A percentile compares a stretch with the other conserved stretches of the same genome.
Conservation (phyloP, 495 filamentous ascomycete genomes). For the Neurospora sp. region DNA sequence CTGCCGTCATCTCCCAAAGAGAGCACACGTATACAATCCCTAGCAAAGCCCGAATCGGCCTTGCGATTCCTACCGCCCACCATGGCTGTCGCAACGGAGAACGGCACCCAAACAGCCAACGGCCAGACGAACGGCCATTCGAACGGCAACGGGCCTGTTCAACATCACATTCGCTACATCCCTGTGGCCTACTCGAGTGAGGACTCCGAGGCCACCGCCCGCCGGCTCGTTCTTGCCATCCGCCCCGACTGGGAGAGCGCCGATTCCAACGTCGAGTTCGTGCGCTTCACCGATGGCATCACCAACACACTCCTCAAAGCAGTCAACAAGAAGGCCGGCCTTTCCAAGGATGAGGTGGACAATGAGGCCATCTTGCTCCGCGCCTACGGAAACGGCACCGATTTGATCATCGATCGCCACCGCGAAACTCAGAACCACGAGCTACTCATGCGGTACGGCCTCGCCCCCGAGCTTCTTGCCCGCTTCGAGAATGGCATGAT, state of each 20-base stretch:
- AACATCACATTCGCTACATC: constrained; percentile 42
- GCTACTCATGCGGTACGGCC: constrained; percentile 62
- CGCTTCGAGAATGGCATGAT: constrained; percentile 94
- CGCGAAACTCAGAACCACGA: constrained; percentile 60
- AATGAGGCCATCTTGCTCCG: constrained; percentile 80
- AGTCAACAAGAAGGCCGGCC: constrained; percentile 67
- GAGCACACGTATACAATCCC: background rate
- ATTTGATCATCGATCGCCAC: constrained; percentile 92
- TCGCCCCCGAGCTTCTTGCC: constrained; percentile 80
- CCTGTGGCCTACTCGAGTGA: constrained; percentile 65
- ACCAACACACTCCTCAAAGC: constrained; percentile 93
- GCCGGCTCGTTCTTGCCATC: constrained; percentile 67
- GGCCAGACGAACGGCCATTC: constrained; percentile 11
- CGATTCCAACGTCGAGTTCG: constrained; percentile 72
- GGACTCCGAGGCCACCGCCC: constrained; percentile 65
- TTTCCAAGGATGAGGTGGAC: constrained; percentile 69
- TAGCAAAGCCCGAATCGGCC: background rate
- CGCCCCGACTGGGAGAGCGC: constrained; percentile 72
- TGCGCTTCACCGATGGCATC: constrained; percentile 93
- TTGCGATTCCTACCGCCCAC: background rate
- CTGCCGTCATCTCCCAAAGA: background rate
- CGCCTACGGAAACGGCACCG: constrained; percentile 90
- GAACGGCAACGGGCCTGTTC: constrained; percentile 6
- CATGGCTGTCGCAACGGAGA: constrained; percentile 20
- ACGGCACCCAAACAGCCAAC: constrained; percentile 7